Evolutionary conservation across 1,139 yeast species (phyloP), one percentile per base, ranked within the genome.

Genomic region (Saccharomyces hybrid): DNA sequence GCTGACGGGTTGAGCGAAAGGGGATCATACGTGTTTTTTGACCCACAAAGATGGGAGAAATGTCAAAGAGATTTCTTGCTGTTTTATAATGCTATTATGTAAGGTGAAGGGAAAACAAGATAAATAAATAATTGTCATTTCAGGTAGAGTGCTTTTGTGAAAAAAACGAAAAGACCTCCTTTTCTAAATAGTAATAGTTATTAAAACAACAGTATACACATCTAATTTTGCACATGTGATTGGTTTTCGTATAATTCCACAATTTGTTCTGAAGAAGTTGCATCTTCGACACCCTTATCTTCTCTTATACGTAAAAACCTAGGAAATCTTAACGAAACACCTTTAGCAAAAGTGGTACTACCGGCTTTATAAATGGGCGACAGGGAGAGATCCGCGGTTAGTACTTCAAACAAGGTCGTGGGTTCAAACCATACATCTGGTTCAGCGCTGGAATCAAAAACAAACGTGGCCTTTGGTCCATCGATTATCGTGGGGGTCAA

Each of bases 341-440:
- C 99, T 65, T 86, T 88, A 1, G 91, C 96, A 57, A 84, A 80
- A 55, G 81, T 81, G 34, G 79, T 78, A 46, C 81, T 82, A 2
- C 95, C 98, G 0, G 98, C 96, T 65, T 89, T 90, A 70, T 93
- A 93, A 9, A 90, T 76, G 0, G 99, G 99, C 51, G 96, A 87
- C 55, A 93, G 78, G 0, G 97, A 89, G 52, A 93, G 76, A 71
- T 93, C 99, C 0, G 99, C 99, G 0, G 96, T 88, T 57, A 90
- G 77, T 1, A 93, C 96, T 71, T 93, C 99, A 75, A 95, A 91
- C 5, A 93, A 77, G 50, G 77, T 73, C 0, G 85, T 79, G 3
- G 99, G 98, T 64, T 93, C 96, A 66, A 93, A 88, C 99, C 99
- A 93, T 11, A 93, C 93, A 68, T 93, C 98, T 0, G 99, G 98